These are phyloP conservation scores for Chlamydomonas applanata DNA, from an alignment of 139 green algal species.

Conservation along the genomic window DNA sequence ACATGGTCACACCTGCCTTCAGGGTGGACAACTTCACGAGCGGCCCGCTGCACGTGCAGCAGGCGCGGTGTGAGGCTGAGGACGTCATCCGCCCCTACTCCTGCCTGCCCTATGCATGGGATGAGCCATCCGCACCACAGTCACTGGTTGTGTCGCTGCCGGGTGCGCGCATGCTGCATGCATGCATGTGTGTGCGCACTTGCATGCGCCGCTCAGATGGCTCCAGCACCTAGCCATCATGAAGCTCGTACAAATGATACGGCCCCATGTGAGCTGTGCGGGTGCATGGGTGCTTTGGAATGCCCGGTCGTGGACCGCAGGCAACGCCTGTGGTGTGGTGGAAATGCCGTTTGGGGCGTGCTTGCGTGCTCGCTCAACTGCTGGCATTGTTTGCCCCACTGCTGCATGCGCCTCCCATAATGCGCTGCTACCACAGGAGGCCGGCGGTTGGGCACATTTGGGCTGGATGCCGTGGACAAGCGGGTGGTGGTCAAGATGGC, in stretches of 20 bases:
- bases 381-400: no score
- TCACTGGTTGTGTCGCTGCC: constrained; percentile 65
- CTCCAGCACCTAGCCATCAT: no score
- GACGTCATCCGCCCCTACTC: constrained; percentile 83
- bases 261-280: no score
- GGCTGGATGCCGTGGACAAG: neutral
- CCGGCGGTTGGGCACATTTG: neutral
- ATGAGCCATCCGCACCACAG: constrained; percentile 64
- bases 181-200: neutral
- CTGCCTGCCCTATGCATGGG: constrained; percentile 80
- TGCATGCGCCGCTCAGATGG: neutral
- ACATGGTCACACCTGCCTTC: neutral
- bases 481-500: neutral
- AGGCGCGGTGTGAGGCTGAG: constrained; percentile 45
- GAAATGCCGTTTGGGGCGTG: no score
- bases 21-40: constrained; percentile 13
- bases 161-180: constrained; percentile 18
- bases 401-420: no score
- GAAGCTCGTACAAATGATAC: no score
- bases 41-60: constrained; percentile 15
- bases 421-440: no score
- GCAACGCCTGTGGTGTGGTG: no score
- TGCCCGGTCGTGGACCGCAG: neutral
- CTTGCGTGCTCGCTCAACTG: no score
- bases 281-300: no score